Evolutionary conservation across 2,329 filamentous ascomycete species (phyloP).

Genomic region (Cylindrodendrum hubeiense): DNA sequence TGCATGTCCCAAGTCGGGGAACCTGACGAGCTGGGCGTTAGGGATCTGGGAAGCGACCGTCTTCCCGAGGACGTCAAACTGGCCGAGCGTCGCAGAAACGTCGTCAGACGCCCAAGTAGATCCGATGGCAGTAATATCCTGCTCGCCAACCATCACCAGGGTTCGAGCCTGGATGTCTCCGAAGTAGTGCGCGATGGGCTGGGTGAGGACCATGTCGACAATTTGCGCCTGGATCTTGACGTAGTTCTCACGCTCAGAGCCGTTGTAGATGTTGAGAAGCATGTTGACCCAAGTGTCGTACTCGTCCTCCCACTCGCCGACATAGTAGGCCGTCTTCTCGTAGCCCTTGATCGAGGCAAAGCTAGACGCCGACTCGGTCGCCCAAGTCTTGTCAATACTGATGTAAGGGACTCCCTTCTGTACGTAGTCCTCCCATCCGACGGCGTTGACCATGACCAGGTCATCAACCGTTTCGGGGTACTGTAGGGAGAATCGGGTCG

Average conservation of each 20-base stretch:
- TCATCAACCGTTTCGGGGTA: constrained; percentile 57
- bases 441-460: constrained; percentile 63
- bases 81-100: constrained; percentile 59
- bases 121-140: constrained; percentile 67
- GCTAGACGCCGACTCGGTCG: constrained; percentile 54
- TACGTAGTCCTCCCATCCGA: constrained; percentile 68
- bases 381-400: constrained; percentile 54
- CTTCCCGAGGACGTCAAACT: constrained; percentile 63
- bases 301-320: constrained; percentile 58
- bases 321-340: constrained; percentile 62
- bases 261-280: constrained; percentile 64
- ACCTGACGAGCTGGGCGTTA: constrained; percentile 59
- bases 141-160: constrained; percentile 62
- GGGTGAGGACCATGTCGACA: constrained; percentile 67
- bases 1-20: constrained; percentile 62
- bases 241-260: constrained; percentile 56
- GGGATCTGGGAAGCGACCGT: constrained; percentile 58
- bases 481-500: constrained; percentile 63
- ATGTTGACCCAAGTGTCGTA: constrained; percentile 69
- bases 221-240: constrained; percentile 62
- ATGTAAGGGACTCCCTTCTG: constrained; percentile 62
- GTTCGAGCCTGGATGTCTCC: constrained; percentile 58
- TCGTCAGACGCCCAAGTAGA: constrained; percentile 62
- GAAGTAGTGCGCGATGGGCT: constrained; percentile 65
- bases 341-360: constrained; percentile 60